Conservation (phyloP, 768 basidiomycete genomes). For the Pleurotus tuoliensis region DNA sequence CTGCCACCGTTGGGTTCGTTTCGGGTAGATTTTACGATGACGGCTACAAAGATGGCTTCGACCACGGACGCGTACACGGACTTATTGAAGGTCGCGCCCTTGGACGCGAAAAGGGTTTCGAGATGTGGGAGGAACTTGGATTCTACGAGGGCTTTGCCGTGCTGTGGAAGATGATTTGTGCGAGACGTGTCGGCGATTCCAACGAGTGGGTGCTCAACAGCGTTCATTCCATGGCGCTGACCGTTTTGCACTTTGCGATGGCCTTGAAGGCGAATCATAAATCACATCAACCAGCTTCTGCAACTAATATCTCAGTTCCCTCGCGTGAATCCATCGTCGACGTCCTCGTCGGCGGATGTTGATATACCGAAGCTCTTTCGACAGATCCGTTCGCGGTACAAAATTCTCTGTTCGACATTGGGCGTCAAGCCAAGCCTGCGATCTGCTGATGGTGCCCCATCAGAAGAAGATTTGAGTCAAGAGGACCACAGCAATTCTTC, state of each 20-base stretch:
- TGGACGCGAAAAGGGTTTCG: slow-evolving; percentile 87
- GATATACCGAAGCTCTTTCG: slow-evolving; percentile 78
- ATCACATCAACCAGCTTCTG: slow-evolving; percentile 68
- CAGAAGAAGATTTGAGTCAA: neutral
- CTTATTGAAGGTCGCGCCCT: slow-evolving; percentile 87
- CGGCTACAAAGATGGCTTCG: slow-evolving; percentile 75
- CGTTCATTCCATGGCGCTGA: neutral
- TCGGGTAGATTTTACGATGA: slow-evolving; percentile 67
- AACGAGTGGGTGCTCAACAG: slow-evolving; percentile 42
- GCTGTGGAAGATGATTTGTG: slow-evolving; percentile 59
- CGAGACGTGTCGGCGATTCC: slow-evolving; percentile 28
- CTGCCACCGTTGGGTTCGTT: slow-evolving; percentile 1
- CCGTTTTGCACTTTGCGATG: neutral
- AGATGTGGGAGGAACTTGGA: slow-evolving; percentile 96
- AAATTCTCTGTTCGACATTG: slow-evolving; percentile 77
- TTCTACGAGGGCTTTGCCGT: slow-evolving; percentile 85
- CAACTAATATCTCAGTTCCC: slow-evolving; percentile 76
- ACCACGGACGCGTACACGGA: slow-evolving; percentile 86
- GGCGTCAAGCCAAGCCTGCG: slow-evolving; percentile 52
- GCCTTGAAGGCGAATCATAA: slow-evolving; percentile 45
- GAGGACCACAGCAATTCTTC: neutral
- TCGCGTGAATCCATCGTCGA: slow-evolving; percentile 60
- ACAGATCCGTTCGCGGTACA: slow-evolving; percentile 86
- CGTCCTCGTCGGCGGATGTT: slow-evolving; percentile 36
- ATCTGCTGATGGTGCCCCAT: slow-evolving; percentile 21